Evolutionary conservation across 306 rosid species (phyloP), one percentile per base, ranked within the genome.

Genomic region (Trichosanthes cucumerina): DNA sequence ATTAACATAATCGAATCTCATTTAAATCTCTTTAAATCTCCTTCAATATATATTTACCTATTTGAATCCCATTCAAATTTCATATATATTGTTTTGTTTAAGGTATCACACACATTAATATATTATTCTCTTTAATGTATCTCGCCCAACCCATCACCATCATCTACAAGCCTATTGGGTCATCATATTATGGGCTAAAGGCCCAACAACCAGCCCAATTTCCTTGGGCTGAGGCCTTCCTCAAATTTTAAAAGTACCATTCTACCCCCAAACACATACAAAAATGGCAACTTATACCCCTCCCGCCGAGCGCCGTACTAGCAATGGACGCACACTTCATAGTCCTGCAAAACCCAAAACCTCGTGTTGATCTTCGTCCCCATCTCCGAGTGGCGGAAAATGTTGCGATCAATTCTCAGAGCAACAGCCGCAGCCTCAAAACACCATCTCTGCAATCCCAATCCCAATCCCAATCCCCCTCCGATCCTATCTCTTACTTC

Each of bases 381-480:
- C 12, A 28, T 36, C 5, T 26, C 71, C 53, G 50, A 65, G 38
- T 3, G 46, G 2, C 66, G 31, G 68, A 78, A 82, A 84, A 95
- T 92, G 97, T 68, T 89, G 80, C 85, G 90, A 62, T 83, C 86
- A 3, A 44, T 90, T 80, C 74, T 82, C 2, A 83, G 88, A 81
- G 69, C 88, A 60, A 82, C 91, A 50, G 64, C 88, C 15, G 75
- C 91, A 44, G 59, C 88, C 21, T 79, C 87, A 7, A 84, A 62
- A 38, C 71, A 69, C 23, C 79, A 75, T 24, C 43, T 82, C 53
- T 80, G 82, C 83, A 77, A 77, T n/a, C 76, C 63, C n/a, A 79
- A 78, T 0, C 23, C 74, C 73, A 74, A 77, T 16, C 75, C 62
- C 23, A 79, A 78, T 0, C 24, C 75, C 78, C 24, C 80, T 12